Conservation (phyloP, 169 alveolate species). For the Cryptosporidium sp. region DNA sequence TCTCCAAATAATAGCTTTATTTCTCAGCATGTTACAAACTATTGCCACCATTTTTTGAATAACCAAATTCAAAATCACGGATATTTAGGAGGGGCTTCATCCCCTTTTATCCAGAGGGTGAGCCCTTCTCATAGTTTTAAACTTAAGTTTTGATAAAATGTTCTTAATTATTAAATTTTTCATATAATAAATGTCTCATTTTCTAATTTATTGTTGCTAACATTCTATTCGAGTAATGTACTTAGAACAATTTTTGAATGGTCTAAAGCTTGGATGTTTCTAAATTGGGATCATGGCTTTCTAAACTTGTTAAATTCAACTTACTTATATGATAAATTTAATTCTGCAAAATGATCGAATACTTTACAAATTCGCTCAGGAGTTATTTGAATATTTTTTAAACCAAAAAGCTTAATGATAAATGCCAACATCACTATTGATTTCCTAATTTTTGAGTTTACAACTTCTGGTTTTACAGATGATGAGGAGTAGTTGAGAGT, state of each 20-base stretch:
- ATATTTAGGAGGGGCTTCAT: constrained; percentile 13
- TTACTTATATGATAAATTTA: constrained; percentile 41
- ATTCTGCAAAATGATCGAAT: constrained; percentile 7
- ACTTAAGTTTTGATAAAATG: constrained; percentile 31
- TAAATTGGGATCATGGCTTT: not conserved
- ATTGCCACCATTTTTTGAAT: constrained; percentile 1
- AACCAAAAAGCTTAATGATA: constrained; percentile 40
- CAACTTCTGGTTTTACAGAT: constrained; percentile 50
- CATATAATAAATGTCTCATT: not conserved
- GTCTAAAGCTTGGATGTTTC: constrained; percentile 13
- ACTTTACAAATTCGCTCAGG: constrained; percentile 60
- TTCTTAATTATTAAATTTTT: not conserved
- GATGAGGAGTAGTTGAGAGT: constrained; percentile 61
- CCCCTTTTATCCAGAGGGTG: constrained; percentile 32
- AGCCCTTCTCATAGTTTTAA: constrained; percentile 66
- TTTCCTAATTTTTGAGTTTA: constrained; percentile 12
- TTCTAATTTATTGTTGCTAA: not conserved
- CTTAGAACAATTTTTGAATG: not conserved
- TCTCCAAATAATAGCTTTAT: constrained; percentile 42
- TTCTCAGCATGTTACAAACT: not conserved
- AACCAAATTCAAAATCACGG: constrained; percentile 14
- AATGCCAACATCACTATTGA: constrained; percentile 27
- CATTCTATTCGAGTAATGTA: not conserved
- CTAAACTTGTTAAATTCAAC: not conserved
- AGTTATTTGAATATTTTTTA: constrained; percentile 29